Evolutionary conservation across 768 basidiomycete genomes (phyloP).

Genomic region (Coprinellus aureogranulatus): DNA sequence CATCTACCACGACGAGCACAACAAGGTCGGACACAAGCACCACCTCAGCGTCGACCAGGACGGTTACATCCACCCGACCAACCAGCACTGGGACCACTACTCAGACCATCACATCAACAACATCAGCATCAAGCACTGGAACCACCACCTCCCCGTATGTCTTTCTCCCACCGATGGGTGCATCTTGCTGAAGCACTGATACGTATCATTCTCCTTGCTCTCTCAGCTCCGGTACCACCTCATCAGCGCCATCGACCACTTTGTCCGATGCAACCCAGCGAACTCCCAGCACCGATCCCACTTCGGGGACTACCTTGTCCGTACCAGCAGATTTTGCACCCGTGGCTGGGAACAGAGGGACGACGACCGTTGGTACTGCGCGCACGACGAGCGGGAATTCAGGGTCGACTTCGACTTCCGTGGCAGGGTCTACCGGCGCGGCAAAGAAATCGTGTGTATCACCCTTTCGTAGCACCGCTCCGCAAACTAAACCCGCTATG

Average conservation of each 20-base stretch:
- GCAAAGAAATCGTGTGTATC: slow-evolving; percentile 5
- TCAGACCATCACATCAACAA: background rate
- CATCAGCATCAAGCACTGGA: background rate
- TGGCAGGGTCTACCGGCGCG: background rate
- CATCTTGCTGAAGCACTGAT: background rate
- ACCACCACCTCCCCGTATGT: background rate
- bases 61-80: background rate
- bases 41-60: background rate
- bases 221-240: background rate
- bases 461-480: background rate
- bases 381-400: background rate
- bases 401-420: background rate
- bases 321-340: background rate
- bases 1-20: background rate
- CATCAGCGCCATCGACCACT: background rate
- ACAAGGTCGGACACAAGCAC: background rate
- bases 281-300: background rate
- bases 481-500: background rate
- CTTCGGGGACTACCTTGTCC: background rate
- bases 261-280: background rate
- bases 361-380: too few species aligned
- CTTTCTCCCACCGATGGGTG: background rate
- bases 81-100: background rate
- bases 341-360: background rate
- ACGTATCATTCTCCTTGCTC: background rate